These are phyloP conservation scores for Leccinum insolens DNA, from an alignment of 1,284 basidiomycete genomes.

Conservation along the genomic window DNA sequence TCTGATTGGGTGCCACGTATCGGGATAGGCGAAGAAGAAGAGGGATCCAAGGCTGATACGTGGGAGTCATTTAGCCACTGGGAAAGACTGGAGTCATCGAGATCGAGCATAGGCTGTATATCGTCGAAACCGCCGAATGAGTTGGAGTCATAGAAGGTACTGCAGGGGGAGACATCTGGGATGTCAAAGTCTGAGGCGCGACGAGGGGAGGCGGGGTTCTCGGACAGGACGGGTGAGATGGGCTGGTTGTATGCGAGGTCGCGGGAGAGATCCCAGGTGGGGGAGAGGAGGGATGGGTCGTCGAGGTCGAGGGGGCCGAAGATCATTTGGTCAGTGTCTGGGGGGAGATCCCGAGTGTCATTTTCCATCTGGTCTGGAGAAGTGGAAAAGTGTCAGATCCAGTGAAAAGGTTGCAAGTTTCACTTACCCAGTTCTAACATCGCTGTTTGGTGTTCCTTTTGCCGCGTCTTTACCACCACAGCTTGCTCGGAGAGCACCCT, in stretches of 20 bases:
- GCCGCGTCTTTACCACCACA: too few species aligned
- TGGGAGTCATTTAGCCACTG: constrained; percentile 65
- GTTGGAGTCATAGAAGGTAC: constrained; percentile 33
- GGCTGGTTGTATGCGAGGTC: constrained; percentile 41
- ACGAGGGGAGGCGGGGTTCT: constrained; percentile 32
- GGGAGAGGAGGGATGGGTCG: constrained; percentile 42
- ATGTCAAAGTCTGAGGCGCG: constrained; percentile 38
- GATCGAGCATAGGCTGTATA: constrained; percentile 33
- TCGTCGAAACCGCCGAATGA: constrained; percentile 34
- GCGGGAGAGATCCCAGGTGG: constrained; percentile 49
- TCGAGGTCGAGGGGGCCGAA: constrained; percentile 69
- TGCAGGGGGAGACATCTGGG: constrained; percentile 37
- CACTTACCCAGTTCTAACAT: too few species aligned
- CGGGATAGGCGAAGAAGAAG: constrained; percentile 64
- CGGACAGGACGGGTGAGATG: constrained; percentile 37
- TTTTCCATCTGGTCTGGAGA: too few species aligned
- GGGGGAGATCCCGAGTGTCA: constrained; percentile 49
- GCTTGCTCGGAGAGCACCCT: too few species aligned
- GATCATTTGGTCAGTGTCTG: constrained; percentile 56
- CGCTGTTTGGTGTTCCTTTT: too few species aligned
- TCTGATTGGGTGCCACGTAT: constrained; percentile 50
- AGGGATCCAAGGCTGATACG: constrained; percentile 39
- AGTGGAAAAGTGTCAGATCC: too few species aligned
- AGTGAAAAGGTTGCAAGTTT: too few species aligned
- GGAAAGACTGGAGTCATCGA: constrained; percentile 49